These are phyloP conservation scores for Ophiostoma pallidulum DNA, from an alignment of 2,329 filamentous ascomycete species.

Conservation along the genomic window DNA sequence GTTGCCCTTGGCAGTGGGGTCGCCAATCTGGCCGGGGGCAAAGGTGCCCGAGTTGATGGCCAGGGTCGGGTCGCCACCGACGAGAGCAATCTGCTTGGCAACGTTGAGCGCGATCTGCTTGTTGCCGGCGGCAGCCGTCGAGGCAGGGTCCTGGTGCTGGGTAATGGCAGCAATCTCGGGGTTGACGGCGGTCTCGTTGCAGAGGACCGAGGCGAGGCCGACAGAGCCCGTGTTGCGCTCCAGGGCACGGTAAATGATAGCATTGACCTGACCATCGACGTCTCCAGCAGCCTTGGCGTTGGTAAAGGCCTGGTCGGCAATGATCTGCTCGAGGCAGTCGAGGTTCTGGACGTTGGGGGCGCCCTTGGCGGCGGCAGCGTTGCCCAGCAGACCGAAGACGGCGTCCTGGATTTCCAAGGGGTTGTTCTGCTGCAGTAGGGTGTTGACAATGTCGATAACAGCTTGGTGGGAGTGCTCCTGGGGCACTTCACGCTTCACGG, in stretches of 20 bases:
- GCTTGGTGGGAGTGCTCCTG: constrained; percentile 42
- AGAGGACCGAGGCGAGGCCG: constrained; percentile 47
- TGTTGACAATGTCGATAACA: constrained; percentile 29
- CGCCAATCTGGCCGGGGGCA: constrained; percentile 39
- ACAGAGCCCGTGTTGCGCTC: constrained; percentile 53
- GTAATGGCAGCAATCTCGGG: constrained; percentile 54
- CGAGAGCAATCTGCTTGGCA: constrained; percentile 47
- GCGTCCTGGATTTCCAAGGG: constrained; percentile 37
- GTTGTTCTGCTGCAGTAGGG: constrained; percentile 34
- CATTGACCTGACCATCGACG: constrained; percentile 40
- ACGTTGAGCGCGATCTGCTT: constrained; percentile 51
- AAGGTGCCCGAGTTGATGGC: constrained; percentile 56
- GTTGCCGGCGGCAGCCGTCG: constrained; percentile 47
- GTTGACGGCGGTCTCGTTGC: constrained; percentile 49
- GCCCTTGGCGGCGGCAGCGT: constrained; percentile 26
- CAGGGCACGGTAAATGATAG: constrained; percentile 43
- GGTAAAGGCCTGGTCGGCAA: constrained; percentile 51
- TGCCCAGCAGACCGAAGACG: constrained; percentile 41
- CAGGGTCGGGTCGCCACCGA: constrained; percentile 53
- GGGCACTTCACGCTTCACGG: constrained; percentile 37
- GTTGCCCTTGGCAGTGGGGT: constrained; percentile 38
- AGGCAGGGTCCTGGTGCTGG: constrained; percentile 60
- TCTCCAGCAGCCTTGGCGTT: constrained; percentile 47
- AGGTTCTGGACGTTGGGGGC: constrained; percentile 30
- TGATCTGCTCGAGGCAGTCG: constrained; percentile 49